phyloP scores from a whole-genome alignment of 73 alveolate species.

The Blepharisma japonicum region DNA sequence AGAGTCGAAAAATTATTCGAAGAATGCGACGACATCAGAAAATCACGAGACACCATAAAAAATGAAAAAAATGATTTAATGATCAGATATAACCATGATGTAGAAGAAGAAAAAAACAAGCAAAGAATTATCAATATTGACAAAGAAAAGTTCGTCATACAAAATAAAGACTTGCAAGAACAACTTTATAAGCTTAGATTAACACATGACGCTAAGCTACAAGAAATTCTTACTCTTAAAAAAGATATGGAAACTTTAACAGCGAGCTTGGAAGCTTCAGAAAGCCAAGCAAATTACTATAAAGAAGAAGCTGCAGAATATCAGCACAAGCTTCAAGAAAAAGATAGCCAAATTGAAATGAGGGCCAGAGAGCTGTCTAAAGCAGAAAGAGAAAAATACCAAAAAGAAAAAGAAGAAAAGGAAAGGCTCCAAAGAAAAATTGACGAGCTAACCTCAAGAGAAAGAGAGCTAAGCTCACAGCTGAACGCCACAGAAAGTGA shows the following conservation, averaged over 20 bases:
- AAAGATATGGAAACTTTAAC: slow-evolving; percentile 21
- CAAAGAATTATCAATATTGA: slow-evolving; percentile 37
- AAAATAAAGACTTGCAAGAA: slow-evolving; percentile 38
- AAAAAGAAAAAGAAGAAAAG: slow-evolving; percentile 51
- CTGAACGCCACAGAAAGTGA: slow-evolving; percentile 13
- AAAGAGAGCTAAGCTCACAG: neutral
- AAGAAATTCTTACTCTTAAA: slow-evolving; percentile 33
- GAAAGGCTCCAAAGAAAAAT: slow-evolving; percentile 33
- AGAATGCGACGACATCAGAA: slow-evolving; percentile 55
- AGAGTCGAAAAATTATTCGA: slow-evolving; percentile 32
- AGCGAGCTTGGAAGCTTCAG: slow-evolving; percentile 37
- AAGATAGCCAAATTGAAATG: slow-evolving; percentile 38
- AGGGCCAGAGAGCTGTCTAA: slow-evolving; percentile 17
- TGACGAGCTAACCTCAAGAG: neutral
- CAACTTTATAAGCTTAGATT: slow-evolving; percentile 36
- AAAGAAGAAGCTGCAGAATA: slow-evolving; percentile 42
- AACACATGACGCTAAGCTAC: slow-evolving; percentile 30
- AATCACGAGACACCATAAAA: slow-evolving; percentile 48
- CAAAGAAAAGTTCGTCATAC: slow-evolving; percentile 38
- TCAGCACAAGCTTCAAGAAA: slow-evolving; percentile 38
- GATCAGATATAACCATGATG: slow-evolving; percentile 38
- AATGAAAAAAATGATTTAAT: slow-evolving; percentile 49
- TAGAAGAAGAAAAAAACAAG: slow-evolving; percentile 52
- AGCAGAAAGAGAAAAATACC: slow-evolving; percentile 41
- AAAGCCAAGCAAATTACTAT: slow-evolving; percentile 33